Evolutionary conservation across 139 green algal genomes (phyloP), one percentile per base, ranked within the genome.

Genomic region (Axilococcus clingmanii): DNA sequence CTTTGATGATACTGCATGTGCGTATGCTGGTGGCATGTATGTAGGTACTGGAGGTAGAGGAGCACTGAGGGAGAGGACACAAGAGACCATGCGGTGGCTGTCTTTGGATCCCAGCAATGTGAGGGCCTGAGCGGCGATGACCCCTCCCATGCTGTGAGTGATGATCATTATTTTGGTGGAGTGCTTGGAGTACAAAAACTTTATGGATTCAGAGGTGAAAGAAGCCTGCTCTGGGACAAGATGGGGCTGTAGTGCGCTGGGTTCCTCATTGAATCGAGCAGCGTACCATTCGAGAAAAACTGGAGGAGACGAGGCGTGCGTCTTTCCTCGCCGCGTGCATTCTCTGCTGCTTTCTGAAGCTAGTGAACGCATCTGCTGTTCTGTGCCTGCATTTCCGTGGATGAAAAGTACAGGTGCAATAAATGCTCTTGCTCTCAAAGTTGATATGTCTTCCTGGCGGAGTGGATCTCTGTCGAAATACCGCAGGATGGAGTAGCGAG

Each of bases 371-470:
- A 62, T 49, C 27, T 62, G 40, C 38, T 72, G 29, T 27, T 55
- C 41, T 8, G 25, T 55, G 30, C 63, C 63, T 33, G 63, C 27
- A 35, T 72, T 56, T 4, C 63, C 63, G n/a, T 66, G 63, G 5
- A 72, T 56, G 24, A 72, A 72, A 7, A 72, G 48, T 15, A 71
- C 24, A 5, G 63, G 48, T 14, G 61, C 31, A 4, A 30, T 16
- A 19, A n/a, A 30, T 45, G 32, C 7, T 34, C 25, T 11, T 22
- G n/a, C 34, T n/a, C 15, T 36, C 4, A 27, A 2, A 20, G 6
- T 34, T 2, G 5, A 7, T 3, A 15, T 1, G n/a, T n/a, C n/a
- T 57, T 19, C 5, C 9, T 4, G 14, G 0, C 16, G 11, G 16
- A 35, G 7, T 2, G 16, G 31, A 14, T 54, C 47, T 15, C 31